Conservation (phyloP, 2,329 filamentous ascomycete genomes). For the Talaromyces sp. region DNA sequence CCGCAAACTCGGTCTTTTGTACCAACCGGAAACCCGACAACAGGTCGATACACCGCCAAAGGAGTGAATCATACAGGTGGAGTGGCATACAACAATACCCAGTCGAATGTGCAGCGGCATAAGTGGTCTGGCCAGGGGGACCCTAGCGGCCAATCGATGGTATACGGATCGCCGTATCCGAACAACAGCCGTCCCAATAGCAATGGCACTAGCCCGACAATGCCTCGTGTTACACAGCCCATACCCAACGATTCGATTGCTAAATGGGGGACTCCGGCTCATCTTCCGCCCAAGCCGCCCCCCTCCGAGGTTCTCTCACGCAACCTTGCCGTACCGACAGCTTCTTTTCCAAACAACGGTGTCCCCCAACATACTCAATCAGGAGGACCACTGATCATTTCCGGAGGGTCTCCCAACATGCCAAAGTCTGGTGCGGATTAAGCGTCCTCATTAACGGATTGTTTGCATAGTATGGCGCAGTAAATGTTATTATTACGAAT, state of each 20-base stretch:
- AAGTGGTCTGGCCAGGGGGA: conserved; percentile 13
- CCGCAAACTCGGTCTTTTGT: conserved; percentile 92
- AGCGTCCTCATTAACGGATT: conserved; percentile 3
- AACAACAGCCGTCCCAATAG: conserved; percentile 25
- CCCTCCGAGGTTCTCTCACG: conserved; percentile 44
- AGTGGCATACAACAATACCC: conserved; percentile 31
- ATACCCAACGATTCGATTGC: conserved; percentile 41
- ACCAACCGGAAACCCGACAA: conserved; percentile 52
- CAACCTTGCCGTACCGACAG: conserved; percentile 22
- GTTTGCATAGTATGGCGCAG: conserved; percentile 19
- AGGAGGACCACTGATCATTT: conserved; percentile 40
- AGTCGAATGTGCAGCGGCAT: conserved; percentile 27
- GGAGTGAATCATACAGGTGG: conserved; percentile 28
- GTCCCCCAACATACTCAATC: conserved; percentile 22
- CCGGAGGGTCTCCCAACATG: conserved; percentile 29
- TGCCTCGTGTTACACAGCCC: conserved; percentile 23
- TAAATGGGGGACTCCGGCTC: conserved; percentile 51
- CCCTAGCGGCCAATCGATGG: conserved; percentile 11
- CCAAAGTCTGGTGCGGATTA: conserved; percentile 25
- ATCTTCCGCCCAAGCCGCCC: conserved; percentile 51
- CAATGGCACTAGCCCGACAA: conserved; percentile 19
- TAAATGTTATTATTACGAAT: conserved; percentile 7
- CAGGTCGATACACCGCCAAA: conserved; percentile 34
- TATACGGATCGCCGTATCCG: conserved; percentile 11
- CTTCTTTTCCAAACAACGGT: conserved; percentile 25